A percentile compares a stretch with the other conserved stretches of the same genome.
Conservation (phyloP, 192 early-diverging fungal genomes). For the Podila clonocystis region DNA sequence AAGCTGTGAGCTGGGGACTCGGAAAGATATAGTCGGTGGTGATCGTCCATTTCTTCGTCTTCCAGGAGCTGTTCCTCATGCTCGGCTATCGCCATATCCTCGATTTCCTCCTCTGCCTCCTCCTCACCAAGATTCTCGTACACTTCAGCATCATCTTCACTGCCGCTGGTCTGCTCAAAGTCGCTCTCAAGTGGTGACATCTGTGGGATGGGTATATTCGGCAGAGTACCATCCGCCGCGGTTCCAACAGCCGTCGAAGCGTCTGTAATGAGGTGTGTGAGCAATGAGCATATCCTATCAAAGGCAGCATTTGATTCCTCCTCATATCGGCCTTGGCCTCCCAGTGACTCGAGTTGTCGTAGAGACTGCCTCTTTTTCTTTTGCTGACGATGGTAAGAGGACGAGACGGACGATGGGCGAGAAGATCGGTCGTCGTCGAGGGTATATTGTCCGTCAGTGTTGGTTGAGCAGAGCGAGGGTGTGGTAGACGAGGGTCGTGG, state of each 20-base stretch:
- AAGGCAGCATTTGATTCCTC: constrained; percentile 36
- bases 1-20: constrained; percentile 2
- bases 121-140: neutral
- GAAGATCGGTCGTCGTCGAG: constrained; percentile 25
- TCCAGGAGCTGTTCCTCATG: neutral
- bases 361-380: constrained; percentile 25
- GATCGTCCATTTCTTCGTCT: constrained; percentile 4
- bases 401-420: constrained; percentile 22
- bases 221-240: constrained; percentile 38
- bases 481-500: constrained; percentile 29
- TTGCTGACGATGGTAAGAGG: constrained; percentile 21
- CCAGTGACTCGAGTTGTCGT: constrained; percentile 33
- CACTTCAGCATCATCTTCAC: constrained; percentile 5
- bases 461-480: constrained; percentile 8
- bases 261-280: constrained; percentile 46
- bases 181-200: constrained; percentile 30
- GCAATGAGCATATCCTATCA: constrained; percentile 38
- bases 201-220: constrained; percentile 30
- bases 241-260: constrained; percentile 50
- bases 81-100: neutral
- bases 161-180: constrained; percentile 17
- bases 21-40: neutral
- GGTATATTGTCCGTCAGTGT: constrained; percentile 45
- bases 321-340: neutral
- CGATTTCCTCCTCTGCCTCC: neutral